Base-by-base conservation (phyloP, 139 green algal species). In the Medakamo hakoo region DNA sequence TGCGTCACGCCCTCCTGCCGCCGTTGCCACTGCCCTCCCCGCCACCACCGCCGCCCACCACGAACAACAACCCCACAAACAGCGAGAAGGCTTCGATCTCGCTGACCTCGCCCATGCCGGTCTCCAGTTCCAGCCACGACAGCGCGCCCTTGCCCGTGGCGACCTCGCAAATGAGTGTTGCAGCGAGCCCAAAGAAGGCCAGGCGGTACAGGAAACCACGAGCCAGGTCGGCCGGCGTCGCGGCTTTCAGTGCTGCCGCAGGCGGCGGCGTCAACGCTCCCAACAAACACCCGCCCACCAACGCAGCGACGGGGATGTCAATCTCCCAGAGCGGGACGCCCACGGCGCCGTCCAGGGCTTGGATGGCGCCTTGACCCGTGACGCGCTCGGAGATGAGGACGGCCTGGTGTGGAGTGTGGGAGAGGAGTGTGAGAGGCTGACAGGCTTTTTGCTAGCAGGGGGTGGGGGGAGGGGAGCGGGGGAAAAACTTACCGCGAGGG, bases 51-150 rank as follows among this genome's bases (percentile, higher is more conserved):
- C 40, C 16, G 40, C 59, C 62, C 18, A 68, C 79, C 4, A 81
- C 55, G 21, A 82, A 30, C 18, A 82, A 64, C 65, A 83, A 48
- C 1, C 68, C 26, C 3, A 77, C 23, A n/a, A 78, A 80, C 18
- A 66, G 65, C 16, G 71, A 22, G n/a, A 68, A 56, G 18, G 71
- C 74, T 32, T 83, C 77, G 0, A 70, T 16, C 68, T 83, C 77
- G 25, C 24, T 71, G n/a, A 83, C 49, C 32, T 55, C 30, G 40
- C 75, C 68, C 32, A 74, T 49, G 1, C 77, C 77, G 0, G 77
- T 83, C 55, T 81, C 71, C 18, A 83, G 28, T 30, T 81, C 58
- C 55, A 83, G 66, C 31, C 82, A 40, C 5, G 63, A 48, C 55
- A 83, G 61, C 31, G 71, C 58, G 19, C 76, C 76, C 68, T 76